Evolutionary conservation across 306 rosid species (phyloP).

Genomic region (Geum urbanum): DNA sequence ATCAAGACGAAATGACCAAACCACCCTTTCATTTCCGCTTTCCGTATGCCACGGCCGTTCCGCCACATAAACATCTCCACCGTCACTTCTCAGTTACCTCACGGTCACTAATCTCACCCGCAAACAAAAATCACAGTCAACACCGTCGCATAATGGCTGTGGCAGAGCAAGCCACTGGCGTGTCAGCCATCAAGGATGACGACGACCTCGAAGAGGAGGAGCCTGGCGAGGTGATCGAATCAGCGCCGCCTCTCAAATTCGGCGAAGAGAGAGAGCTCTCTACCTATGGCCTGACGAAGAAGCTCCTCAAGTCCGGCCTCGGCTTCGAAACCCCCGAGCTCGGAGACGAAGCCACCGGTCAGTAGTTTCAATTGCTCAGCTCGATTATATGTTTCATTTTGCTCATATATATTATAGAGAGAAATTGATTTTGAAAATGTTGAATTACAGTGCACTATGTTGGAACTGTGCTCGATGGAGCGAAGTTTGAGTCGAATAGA

Average conservation of each 20-base stretch:
- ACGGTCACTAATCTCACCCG: background rate
- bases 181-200: constrained; percentile 33
- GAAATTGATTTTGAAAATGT: background rate
- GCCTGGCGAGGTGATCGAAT: constrained; percentile 72
- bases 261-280: constrained; percentile 60
- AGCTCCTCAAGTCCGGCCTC: constrained; percentile 49
- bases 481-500: constrained; percentile 47
- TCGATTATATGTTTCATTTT: background rate
- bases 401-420: background rate
- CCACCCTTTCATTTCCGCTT: background rate
- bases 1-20: background rate
- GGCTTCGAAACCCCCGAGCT: constrained; percentile 60
- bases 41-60: background rate
- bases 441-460: constrained; percentile 52
- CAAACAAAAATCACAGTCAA: background rate
- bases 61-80: constrained; percentile 1
- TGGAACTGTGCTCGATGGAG: constrained; percentile 46
- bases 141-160: constrained; percentile 31
- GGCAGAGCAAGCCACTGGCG: constrained; percentile 21
- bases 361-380: background rate
- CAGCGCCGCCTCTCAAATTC: constrained; percentile 59
- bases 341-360: constrained; percentile 58
- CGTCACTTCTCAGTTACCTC: background rate
- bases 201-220: constrained; percentile 54
- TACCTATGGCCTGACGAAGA: constrained; percentile 40